These are phyloP conservation scores for Hypoxylon sp. DNA, from an alignment of 2,329 filamentous ascomycete species.

Conservation along the genomic window DNA sequence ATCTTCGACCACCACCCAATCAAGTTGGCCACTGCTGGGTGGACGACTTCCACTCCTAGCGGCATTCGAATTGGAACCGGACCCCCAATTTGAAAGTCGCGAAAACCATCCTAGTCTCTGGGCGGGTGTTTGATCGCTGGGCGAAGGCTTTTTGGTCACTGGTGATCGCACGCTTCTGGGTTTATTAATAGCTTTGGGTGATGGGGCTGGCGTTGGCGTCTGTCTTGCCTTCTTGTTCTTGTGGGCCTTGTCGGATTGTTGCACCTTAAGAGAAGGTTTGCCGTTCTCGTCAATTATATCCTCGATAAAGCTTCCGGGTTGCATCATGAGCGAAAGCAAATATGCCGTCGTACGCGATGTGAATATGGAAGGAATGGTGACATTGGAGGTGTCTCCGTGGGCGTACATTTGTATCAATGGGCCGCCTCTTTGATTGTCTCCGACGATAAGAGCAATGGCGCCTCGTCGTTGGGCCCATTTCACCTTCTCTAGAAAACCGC, in stretches of 20 bases:
- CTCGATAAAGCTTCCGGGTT: slow-evolving; percentile 73
- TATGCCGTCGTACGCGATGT: slow-evolving; percentile 96
- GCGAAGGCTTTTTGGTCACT: slow-evolving; percentile 45
- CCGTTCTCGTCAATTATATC: slow-evolving; percentile 71
- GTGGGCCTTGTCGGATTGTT: slow-evolving; percentile 58
- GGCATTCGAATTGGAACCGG: slow-evolving; percentile 46
- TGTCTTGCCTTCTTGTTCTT: slow-evolving; percentile 54
- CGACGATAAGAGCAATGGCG: slow-evolving; percentile 89
- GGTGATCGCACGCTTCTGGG: slow-evolving; percentile 44
- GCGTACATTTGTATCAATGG: slow-evolving; percentile 97
- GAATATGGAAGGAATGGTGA: slow-evolving; percentile 94
- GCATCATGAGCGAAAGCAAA: slow-evolving; percentile 87
- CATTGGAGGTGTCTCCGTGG: slow-evolving; percentile 93
- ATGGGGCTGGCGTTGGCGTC: slow-evolving; percentile 46
- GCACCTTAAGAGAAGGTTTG: slow-evolving; percentile 65
- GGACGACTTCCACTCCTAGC: slow-evolving; percentile 69
- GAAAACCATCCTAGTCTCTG: slow-evolving; percentile 58
- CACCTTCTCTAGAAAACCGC: slow-evolving; percentile 95
- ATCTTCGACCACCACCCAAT: slow-evolving; percentile 78
- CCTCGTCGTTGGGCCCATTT: slow-evolving; percentile 96
- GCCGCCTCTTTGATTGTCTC: slow-evolving; percentile 90
- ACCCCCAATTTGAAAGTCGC: slow-evolving; percentile 55
- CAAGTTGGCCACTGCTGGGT: slow-evolving; percentile 78
- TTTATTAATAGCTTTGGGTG: slow-evolving; percentile 45
- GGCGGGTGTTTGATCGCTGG: slow-evolving; percentile 40